Conservation (phyloP, 1,284 basidiomycete species). For the Laetiporus sulphureus region DNA sequence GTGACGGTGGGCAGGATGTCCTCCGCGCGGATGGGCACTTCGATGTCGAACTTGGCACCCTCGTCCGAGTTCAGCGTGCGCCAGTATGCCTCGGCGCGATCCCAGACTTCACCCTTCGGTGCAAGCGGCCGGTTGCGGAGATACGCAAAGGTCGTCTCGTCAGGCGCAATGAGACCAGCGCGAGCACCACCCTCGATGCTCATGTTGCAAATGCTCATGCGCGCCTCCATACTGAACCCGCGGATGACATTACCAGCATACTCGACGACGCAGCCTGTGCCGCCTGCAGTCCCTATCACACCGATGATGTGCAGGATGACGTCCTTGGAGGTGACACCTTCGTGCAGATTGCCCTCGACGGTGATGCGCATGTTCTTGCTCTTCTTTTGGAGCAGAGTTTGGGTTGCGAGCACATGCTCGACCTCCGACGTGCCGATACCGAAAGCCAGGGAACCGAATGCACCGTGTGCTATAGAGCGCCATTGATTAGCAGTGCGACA, state of each 20-base stretch:
- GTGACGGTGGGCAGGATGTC: slow-evolving; percentile 94
- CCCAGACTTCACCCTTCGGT: slow-evolving; percentile 88
- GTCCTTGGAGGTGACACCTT: slow-evolving; percentile 93
- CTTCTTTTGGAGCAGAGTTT: slow-evolving; percentile 89
- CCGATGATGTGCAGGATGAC: slow-evolving; percentile 95
- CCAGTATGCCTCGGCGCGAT: slow-evolving; percentile 87
- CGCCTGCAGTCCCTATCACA: slow-evolving; percentile 90
- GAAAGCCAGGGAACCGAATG: slow-evolving; percentile 93
- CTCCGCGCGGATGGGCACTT: slow-evolving; percentile 79
- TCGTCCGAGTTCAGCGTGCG: slow-evolving; percentile 80
- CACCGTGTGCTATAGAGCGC: slow-evolving; percentile 71
- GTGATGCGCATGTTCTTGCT: slow-evolving; percentile 94
- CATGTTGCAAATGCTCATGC: slow-evolving; percentile 99
- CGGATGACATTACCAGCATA: slow-evolving; percentile 91
- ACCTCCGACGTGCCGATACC: slow-evolving; percentile 97
- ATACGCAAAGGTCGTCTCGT: slow-evolving; percentile 88
- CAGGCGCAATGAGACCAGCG: slow-evolving; percentile 93
- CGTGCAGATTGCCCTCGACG: slow-evolving; percentile 80
- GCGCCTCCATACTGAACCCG: slow-evolving; percentile 89
- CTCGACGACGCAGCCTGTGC: slow-evolving; percentile 91
- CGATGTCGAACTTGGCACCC: slow-evolving; percentile 86
- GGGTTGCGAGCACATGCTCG: slow-evolving; percentile 95
- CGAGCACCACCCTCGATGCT: slow-evolving; percentile 95
- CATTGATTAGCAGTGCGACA: slow-evolving; percentile 1
- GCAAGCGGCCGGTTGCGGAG: slow-evolving; percentile 82